These are phyloP conservation scores for Groenewaldozyma auringiensis DNA, from an alignment of 1,139 yeast species.

Conservation along the genomic window DNA sequence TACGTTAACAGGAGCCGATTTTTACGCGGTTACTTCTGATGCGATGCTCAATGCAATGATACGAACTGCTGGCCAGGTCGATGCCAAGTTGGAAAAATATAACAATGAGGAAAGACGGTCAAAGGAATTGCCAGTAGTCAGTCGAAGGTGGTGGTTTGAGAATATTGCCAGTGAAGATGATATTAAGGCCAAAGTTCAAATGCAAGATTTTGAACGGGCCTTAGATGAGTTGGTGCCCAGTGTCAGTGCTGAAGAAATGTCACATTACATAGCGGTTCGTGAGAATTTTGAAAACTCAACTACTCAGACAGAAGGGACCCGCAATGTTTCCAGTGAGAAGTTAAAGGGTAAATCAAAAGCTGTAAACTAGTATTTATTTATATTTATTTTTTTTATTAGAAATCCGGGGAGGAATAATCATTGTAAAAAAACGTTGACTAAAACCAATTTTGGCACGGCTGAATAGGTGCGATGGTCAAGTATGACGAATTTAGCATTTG, in stretches of 20 bases:
- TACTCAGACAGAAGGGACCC: not conserved
- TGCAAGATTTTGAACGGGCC: slow-evolving; percentile 71
- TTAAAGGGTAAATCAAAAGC: not conserved
- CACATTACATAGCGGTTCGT: slow-evolving; percentile 70
- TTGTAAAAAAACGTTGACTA: not conserved
- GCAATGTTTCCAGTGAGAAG: too few relatives aligned
- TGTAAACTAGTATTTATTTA: not conserved
- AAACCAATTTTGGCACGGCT: too few relatives aligned
- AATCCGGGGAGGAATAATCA: not conserved
- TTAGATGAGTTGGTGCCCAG: slow-evolving; percentile 67
- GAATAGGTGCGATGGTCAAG: too few relatives aligned
- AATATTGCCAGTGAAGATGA: slow-evolving; percentile 65
- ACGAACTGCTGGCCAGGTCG: slow-evolving; percentile 71
- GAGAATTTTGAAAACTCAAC: slow-evolving; percentile 59
- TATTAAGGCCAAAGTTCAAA: slow-evolving; percentile 56
- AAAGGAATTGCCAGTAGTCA: slow-evolving; percentile 33
- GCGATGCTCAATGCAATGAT: slow-evolving; percentile 96
- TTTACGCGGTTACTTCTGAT: slow-evolving; percentile 90
- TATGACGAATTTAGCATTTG: too few relatives aligned
- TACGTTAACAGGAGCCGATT: slow-evolving; percentile 95
- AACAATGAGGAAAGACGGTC: slow-evolving; percentile 37
- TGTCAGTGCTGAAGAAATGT: slow-evolving; percentile 79
- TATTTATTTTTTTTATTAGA: not conserved
- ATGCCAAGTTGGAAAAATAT: slow-evolving; percentile 48
- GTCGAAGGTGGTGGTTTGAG: slow-evolving; percentile 89